These are phyloP conservation scores for Schwanniomyces vanrijiae DNA, from an alignment of 805 yeast genomes.

Conservation along the genomic window DNA sequence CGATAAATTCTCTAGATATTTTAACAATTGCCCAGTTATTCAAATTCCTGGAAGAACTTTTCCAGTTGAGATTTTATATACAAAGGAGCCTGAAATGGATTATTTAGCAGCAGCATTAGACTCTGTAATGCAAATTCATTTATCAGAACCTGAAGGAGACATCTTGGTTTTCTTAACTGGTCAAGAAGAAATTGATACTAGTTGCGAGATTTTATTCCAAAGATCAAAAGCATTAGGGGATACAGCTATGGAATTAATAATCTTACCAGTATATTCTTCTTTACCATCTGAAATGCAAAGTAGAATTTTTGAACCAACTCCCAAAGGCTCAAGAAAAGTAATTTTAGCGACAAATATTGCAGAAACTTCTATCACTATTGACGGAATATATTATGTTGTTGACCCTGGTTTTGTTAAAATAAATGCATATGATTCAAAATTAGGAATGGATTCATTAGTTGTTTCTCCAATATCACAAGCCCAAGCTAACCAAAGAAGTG, in stretches of 20 bases:
- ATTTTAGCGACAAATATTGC: conserved; percentile 96
- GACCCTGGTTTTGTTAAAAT: conserved; percentile 95
- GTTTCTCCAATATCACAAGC: conserved; percentile 91
- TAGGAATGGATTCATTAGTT: conserved; percentile 87
- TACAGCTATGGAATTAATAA: conserved; percentile 60
- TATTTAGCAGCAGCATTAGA: conserved; percentile 82
- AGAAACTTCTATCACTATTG: conserved; percentile 94
- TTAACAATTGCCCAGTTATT: conserved; percentile 77
- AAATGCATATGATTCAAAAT: conserved; percentile 80
- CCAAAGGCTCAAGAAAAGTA: conserved; percentile 78
- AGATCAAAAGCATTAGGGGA: conserved; percentile 65
- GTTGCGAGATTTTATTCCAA: conserved; percentile 72
- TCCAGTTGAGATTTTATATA: conserved; percentile 83
- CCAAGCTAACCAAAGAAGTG: conserved; percentile 92
- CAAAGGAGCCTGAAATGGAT: conserved; percentile 83
- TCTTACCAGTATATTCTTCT: conserved; percentile 88
- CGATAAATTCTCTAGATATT: conserved; percentile 76
- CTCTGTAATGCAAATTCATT: conserved; percentile 81
- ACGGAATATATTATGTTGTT: conserved; percentile 86
- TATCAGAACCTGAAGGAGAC: conserved; percentile 76
- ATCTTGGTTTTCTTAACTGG: conserved; percentile 84
- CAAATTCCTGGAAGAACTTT: conserved; percentile 87
- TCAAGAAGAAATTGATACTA: conserved; percentile 91
- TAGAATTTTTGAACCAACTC: conserved; percentile 86
- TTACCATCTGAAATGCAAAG: conserved; percentile 90